Base-by-base conservation (phyloP, 2,329 filamentous ascomycete species). In the Arthrobotrys entomopaga region DNA sequence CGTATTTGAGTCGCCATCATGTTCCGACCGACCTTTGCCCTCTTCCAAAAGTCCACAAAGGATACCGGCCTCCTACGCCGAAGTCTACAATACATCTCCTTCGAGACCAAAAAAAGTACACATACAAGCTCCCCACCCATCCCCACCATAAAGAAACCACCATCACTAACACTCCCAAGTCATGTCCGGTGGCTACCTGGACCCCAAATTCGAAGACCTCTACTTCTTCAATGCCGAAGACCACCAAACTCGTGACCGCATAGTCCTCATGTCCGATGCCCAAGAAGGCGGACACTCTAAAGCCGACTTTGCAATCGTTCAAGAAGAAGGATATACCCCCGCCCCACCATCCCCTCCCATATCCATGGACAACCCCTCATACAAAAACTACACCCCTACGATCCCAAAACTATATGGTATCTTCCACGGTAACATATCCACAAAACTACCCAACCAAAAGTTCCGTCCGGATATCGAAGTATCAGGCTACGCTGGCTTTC, bases 341-440 rank as follows among this genome's bases (percentile, higher is more conserved):
- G 43, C 53, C 22, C 20, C 49, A 22, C 56, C 64, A 10, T 1
- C 79, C 77, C 52, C 87, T 87, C 19, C 46, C 7, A 46, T 66
- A 16, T 69, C 65, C 4, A 61, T 69, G 56, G 50, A 58, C 4
- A 69, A 69, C 38, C 38, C 56, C 1, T 24, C 46, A 20, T 72
- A 61, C 38, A 46, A 52, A 38, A 58, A 65, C n/a, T 65, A 74
- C 40, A 65, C 43, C 54, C 69, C 69, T 2, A 61, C 49, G 20
- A 73, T 24, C 13, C 69, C 69, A 11, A 65, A 58, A 34, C 84
- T 88, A 29, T 91, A 96, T 82, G 88, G 89, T 16, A 87, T 90
- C 74, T 99, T 98, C 83, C 88, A 93, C 82, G 95, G 95, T 77
- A 87, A 81, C 66, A 98, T 99, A 80, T 97, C 92, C 1, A 96